Conservation (phyloP, 257 asterid species). For the Phtheirospermum japonicum region DNA sequence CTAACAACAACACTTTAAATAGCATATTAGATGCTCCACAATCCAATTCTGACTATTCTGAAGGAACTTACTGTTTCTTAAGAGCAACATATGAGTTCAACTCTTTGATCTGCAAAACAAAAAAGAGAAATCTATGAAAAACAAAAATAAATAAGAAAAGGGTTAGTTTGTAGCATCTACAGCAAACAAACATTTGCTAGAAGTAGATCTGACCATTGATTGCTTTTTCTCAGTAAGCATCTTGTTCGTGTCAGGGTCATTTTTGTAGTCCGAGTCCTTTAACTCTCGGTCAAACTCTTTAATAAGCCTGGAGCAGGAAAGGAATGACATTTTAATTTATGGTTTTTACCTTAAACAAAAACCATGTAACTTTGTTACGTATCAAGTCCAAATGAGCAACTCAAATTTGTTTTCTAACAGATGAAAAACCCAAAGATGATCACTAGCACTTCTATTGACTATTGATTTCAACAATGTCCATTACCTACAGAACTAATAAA, state of each 20-base stretch:
- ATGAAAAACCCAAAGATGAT: slow-evolving; percentile 19
- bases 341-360: too few relatives aligned
- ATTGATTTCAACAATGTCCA: background rate
- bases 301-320: slow-evolving; percentile 60
- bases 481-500: background rate
- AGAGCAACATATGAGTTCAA: slow-evolving; percentile 94
- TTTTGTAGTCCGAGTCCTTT: slow-evolving; percentile 69
- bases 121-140: slow-evolving; percentile 30
- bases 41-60: slow-evolving; percentile 14
- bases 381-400: slow-evolving; percentile 9
- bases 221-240: slow-evolving; percentile 85
- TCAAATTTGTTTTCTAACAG: background rate
- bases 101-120: slow-evolving; percentile 77
- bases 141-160: background rate
- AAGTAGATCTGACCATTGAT: slow-evolving; percentile 58
- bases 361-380: background rate
- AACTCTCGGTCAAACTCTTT: slow-evolving; percentile 84
- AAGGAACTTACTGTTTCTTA: slow-evolving; percentile 76
- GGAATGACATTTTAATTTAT: slow-evolving; percentile 19
- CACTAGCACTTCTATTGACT: background rate
- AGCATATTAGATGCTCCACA: background rate
- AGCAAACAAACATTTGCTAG: slow-evolving; percentile 5
- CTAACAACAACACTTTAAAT: background rate
- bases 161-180: background rate
- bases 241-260: slow-evolving; percentile 67